These are phyloP conservation scores for Gloeopeniophorella convolvens DNA, from an alignment of 768 basidiomycete genomes.

Conservation along the genomic window DNA sequence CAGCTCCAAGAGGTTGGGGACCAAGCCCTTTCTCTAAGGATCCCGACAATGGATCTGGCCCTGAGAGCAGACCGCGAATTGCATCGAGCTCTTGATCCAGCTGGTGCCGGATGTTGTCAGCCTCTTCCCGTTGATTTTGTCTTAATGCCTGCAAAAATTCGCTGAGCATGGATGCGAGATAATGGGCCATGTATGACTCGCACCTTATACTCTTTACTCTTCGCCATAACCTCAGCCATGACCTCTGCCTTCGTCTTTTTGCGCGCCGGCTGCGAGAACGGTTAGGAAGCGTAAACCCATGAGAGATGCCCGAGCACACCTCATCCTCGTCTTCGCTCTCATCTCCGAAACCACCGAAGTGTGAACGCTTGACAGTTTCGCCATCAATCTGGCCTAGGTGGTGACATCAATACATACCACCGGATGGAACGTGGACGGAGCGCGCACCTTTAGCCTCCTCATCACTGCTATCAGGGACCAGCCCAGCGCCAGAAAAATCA, in stretches of 20 bases:
- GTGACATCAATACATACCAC: not conserved
- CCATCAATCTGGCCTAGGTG: constrained; percentile 57
- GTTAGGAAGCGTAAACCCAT: constrained; percentile 7
- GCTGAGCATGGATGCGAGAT: not conserved
- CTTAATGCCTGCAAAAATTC: constrained; percentile 55
- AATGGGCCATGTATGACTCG: constrained; percentile 13
- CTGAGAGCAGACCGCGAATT: constrained; percentile 67
- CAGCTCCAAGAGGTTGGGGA: not conserved
- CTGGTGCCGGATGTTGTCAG: constrained; percentile 78
- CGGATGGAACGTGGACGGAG: not conserved
- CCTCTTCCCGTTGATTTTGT: constrained; percentile 84
- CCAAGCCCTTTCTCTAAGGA: constrained; percentile 11
- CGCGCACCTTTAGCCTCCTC: constrained; percentile 40
- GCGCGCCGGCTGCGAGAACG: constrained; percentile 50
- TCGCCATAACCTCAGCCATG: constrained; percentile 96
- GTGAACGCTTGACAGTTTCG: constrained; percentile 57
- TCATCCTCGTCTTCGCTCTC: constrained; percentile 51
- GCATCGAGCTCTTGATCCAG: constrained; percentile 85
- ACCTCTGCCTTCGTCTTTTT: constrained; percentile 95
- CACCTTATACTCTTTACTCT: constrained; percentile 95
- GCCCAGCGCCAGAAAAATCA: constrained; percentile 70
- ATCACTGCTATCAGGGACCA: constrained; percentile 52
- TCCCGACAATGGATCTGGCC: constrained; percentile 40
- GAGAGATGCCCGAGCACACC: constrained; percentile 17
- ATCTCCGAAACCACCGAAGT: constrained; percentile 86